Evolutionary conservation across 2,329 filamentous ascomycete genomes (phyloP), one percentile per base, ranked within the genome.

Genomic region (Fusarium caatingaense): DNA sequence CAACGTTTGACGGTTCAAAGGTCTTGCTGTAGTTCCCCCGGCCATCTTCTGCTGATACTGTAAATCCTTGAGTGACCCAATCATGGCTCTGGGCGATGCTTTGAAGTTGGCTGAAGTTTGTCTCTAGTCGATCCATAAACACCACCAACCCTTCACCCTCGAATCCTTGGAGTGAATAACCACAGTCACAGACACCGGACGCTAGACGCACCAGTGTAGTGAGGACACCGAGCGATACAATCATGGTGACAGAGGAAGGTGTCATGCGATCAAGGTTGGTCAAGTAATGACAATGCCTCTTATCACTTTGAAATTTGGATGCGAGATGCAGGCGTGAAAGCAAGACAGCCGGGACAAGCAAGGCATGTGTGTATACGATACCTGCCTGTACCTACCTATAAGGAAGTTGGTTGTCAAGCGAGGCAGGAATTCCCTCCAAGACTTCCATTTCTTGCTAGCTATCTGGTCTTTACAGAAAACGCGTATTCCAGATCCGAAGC

Each of bases 51-150:
- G 84, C 81, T 10, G 87, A 85, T 54, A 91, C 84, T 73, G 90
- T 90, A 81, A 92, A 94, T 28, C 84, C 83, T 76, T 94, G 92
- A 16, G 86, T 83, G 27, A 81, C 76, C 92, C 92, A 95, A 68
- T 89, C 85, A 5, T 85, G 81, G 70, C 88, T 83, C 7, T 80
- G 74, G 18, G 83, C 79, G 48, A 88, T 80, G 58, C 85, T 77
- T 12, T 80, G 72, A 40, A 87, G 75, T 64, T 87, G 87, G 5
- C 89, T 80, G 75, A 94, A 94, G 79, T 94, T 89, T 21, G 90
- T 90, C 76, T 94, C 92, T 54, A 93, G 79, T 13, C 89, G 76
- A 64, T 94, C 89, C 4, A 90, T 93, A 77, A 92, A 94, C 55
- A 91, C 75, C 42, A 83, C 79, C 48, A 78, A 74, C 6, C 76